Evolutionary conservation across 2,329 filamentous ascomycete species (phyloP), one percentile per base, ranked within the genome.

Genomic region (Microcyclosporella mali): DNA sequence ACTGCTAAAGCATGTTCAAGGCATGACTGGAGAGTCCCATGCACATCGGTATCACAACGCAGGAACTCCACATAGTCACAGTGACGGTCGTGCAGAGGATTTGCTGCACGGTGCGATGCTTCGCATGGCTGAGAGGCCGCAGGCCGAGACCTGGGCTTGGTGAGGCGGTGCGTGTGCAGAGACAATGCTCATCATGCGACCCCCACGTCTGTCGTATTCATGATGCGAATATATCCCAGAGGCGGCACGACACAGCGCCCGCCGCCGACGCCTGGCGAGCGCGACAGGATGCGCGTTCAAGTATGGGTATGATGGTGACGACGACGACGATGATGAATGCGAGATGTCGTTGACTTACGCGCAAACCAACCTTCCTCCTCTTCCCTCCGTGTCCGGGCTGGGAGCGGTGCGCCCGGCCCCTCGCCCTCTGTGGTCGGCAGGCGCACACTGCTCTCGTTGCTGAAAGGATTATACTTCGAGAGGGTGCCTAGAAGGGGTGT

Each of bases 331-430:
- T 25, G 21, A 25, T 25, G 21, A 25, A 25, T 25, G 21, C 4
- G 21, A 25, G 21, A 25, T 25, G 21, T 25, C 21, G 21, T 9
- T 25, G 21, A 81, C 92, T 90, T 79, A 98, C 92, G 74, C 60
- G 85, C 83, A 79, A 95, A 89, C 81, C 86, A 95, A 52, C 83
- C 86, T 69, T 95, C 92, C 64, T 97, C 90, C 67, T 97, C 92
- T 63, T 95, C 89, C 57, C 89, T 81, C 60, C 89, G 78, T 62
- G 67, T 86, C 49, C 87, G 80, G 48, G 88, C 88, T 40, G 90
- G 90, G 37, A 95, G 71, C 53, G 89, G 88, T 52, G 90, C 88
- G 37, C 88, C 88, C 28, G 86, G 74, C 14, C 46, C 60, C 48
- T 95, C 89, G 40, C 59, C 58, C 48, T 95, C 89, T 56, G 82